A percentile compares a stretch with the other conserved stretches of the same genome.
These are phyloP conservation scores for Trichoderma sp. DNA, from an alignment of 2,329 filamentous ascomycete genomes.

Conservation along the genomic window DNA sequence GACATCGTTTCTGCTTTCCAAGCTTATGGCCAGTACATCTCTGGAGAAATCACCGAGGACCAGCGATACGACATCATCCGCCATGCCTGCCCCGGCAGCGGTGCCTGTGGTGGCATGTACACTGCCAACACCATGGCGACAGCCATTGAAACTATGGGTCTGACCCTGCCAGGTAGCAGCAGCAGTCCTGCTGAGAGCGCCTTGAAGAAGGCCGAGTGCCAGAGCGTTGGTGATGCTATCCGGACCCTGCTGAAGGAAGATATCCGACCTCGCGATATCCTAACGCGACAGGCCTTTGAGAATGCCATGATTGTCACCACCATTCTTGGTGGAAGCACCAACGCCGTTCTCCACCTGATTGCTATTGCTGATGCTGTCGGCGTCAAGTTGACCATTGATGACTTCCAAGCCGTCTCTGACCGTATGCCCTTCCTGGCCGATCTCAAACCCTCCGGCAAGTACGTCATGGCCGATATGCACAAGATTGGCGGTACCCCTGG, in stretches of 20 bases:
- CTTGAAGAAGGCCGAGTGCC: slow-evolving; percentile 72
- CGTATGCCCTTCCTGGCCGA: slow-evolving; percentile 78
- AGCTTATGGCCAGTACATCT: slow-evolving; percentile 92
- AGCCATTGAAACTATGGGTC: slow-evolving; percentile 86
- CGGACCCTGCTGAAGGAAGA: slow-evolving; percentile 74
- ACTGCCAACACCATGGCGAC: slow-evolving; percentile 94
- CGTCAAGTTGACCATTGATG: slow-evolving; percentile 79
- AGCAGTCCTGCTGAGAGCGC: slow-evolving; percentile 75
- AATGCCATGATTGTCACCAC: slow-evolving; percentile 83
- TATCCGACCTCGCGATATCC: slow-evolving; percentile 74
- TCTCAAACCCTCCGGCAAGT: slow-evolving; percentile 82
- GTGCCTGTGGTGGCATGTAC: slow-evolving; percentile 85
- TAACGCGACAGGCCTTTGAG: slow-evolving; percentile 80
- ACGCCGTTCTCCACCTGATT: slow-evolving; percentile 81
- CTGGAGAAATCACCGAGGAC: slow-evolving; percentile 87
- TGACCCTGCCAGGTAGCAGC: slow-evolving; percentile 81
- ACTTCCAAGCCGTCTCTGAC: slow-evolving; percentile 82
- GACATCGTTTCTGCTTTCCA: slow-evolving; percentile 99
- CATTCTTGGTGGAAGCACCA: slow-evolving; percentile 82
- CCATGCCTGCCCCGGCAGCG: slow-evolving; percentile 69
- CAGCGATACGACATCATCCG: slow-evolving; percentile 93
- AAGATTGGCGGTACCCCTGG: slow-evolving; percentile 85
- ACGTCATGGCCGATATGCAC: slow-evolving; percentile 82
- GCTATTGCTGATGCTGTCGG: slow-evolving; percentile 81
- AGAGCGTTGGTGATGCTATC: slow-evolving; percentile 70